A percentile compares a stretch with the other conserved stretches of the same genome.
phyloP scores from a whole-genome alignment of 2,329 filamentous ascomycete species.

The Colletotrichum sp. region DNA sequence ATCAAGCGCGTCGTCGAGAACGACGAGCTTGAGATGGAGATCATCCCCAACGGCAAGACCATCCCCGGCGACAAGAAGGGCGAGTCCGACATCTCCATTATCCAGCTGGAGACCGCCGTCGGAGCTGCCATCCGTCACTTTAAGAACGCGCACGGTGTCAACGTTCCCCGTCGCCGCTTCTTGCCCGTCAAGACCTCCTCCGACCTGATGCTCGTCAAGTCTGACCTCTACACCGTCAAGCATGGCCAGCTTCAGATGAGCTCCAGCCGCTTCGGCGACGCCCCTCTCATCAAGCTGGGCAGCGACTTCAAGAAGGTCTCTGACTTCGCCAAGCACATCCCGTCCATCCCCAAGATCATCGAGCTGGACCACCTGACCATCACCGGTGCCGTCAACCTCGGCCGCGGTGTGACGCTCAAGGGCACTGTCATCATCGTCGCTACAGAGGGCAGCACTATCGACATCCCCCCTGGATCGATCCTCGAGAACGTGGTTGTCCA shows the following conservation, averaged over 20 bases:
- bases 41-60: conserved; percentile 98
- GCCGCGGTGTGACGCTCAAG: conserved; percentile 94
- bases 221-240: conserved; percentile 97
- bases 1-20: conserved; percentile 99
- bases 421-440: conserved; percentile 99
- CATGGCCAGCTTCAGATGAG: conserved; percentile 98
- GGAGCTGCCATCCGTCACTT: conserved; percentile 99
- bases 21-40: conserved; percentile 98
- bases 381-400: conserved; percentile 95
- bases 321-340: conserved; percentile 88
- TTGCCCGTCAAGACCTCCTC: conserved; percentile 99
- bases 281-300: conserved; percentile 97
- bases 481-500: conserved; percentile 99
- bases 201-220: conserved; percentile 99
- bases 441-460: conserved; percentile 96
- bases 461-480: conserved; percentile 94
- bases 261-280: conserved; percentile 93
- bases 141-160: conserved; percentile 97
- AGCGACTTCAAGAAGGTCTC: conserved; percentile 99
- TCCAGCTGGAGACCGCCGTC: conserved; percentile 98
- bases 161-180: conserved; percentile 96
- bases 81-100: conserved; percentile 95
- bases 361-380: conserved; percentile 96
- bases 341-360: conserved; percentile 87
- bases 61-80: conserved; percentile 99